Percentiles rank a stretch among this genome's conserved stretches.
These are phyloP conservation scores for Elaeis oleifera DNA, from an alignment of 202 grass and related monocot genomes.

Conservation along the genomic window DNA sequence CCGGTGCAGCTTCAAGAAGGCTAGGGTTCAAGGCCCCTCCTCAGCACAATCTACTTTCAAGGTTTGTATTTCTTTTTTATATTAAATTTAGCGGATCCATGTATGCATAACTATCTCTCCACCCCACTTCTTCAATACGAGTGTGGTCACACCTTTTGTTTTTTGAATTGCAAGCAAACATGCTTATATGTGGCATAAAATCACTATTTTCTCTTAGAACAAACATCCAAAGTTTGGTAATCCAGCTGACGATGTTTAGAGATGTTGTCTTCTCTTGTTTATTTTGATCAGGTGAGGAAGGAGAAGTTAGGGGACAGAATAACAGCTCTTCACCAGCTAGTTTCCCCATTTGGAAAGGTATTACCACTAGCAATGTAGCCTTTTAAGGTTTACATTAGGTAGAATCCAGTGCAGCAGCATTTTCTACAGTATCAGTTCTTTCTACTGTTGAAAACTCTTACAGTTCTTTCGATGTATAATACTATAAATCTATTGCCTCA, in stretches of 20 bases:
- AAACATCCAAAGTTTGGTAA: too few species aligned
- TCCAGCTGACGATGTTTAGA: too few species aligned
- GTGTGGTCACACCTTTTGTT: too few species aligned
- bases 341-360: conserved; percentile 99
- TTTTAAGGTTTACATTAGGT: not conserved
- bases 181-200: too few species aligned
- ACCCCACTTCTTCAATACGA: too few species aligned
- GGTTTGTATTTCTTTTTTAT: conserved; percentile 30
- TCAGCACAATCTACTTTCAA: conserved; percentile 76
- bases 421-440: conserved; percentile 1
- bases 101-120: too few species aligned
- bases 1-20: conserved; percentile 73
- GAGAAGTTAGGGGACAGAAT: conserved; percentile 99
- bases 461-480: too few species aligned
- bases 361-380: not conserved
- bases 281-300: conserved; percentile 72
- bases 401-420: too few species aligned
- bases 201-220: too few species aligned
- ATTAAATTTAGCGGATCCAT: too few species aligned
- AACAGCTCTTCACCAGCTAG: conserved; percentile 94
- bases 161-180: too few species aligned
- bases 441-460: not conserved
- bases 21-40: conserved; percentile 70
- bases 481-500: not conserved
- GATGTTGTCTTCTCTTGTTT: conserved; percentile 4